Evolutionary conservation across 2,329 filamentous ascomycete genomes (phyloP), one percentile per base, ranked within the genome.

Genomic region (Endoconidiophora laricicola): DNA sequence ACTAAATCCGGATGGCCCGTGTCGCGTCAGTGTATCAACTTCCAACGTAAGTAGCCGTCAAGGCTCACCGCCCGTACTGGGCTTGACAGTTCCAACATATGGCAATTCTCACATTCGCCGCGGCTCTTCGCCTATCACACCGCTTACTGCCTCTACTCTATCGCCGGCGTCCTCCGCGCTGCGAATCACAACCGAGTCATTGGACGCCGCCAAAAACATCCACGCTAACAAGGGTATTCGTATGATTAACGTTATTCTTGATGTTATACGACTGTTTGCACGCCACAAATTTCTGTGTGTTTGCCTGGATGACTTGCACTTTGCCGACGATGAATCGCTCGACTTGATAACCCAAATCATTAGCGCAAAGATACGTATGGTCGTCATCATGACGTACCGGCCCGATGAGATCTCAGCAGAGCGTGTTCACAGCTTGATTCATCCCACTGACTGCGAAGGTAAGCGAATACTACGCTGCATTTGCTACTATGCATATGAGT

Each of bases 261-360:
- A 95, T 57, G 81, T 94, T 7, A 64, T 95, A 46, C 77, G 85
- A 48, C 76, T 93, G 40, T 79, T 96, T 50, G 83, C 86, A 0
- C 72, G 80, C 18, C 80, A 88, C 61, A 91, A 88, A 58, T 79
- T 94, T 58, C 87, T 94, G 49, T 93, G 86, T 59, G 80, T 94
- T 57, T 87, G 81, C 57, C 66, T 95, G 24, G 90, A 95, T 59
- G 90, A 95, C 62, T 67, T 95, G 29, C 87, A 95, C 58, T 91
- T 86, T 62, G 86, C 87, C 5, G 90, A 95, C 60, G 77, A 83
- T 23, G 90, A 95, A 62, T 91, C 83, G 12, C 66, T 91, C 44
- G 86, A 94, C 52, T 69, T 95, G 48, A 81, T 95, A 38, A 75
- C 81, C 14, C 81, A 87, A 58, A 86, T 95, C 48, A 78, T 94